These are phyloP conservation scores for Hypholoma sublateritium DNA, from an alignment of 768 basidiomycete species.

Conservation along the genomic window DNA sequence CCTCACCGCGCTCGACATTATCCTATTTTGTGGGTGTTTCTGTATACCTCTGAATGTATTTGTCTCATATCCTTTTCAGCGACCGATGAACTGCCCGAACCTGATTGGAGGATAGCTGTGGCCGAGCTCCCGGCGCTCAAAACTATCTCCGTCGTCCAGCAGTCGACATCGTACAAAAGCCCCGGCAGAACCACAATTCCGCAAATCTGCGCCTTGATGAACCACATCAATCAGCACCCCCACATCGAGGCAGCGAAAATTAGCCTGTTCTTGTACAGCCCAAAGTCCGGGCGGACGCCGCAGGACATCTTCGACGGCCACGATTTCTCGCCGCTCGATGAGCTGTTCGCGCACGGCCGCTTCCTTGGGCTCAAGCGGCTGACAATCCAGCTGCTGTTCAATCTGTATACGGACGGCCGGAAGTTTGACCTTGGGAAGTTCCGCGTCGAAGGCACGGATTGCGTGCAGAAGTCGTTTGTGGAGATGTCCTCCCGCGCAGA, in stretches of 20 bases:
- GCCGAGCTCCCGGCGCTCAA: conserved; percentile 5
- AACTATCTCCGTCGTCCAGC: conserved; percentile 6
- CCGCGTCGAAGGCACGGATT: not conserved
- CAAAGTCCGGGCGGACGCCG: not conserved
- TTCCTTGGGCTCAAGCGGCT: conserved; percentile 8
- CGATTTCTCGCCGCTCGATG: conserved; percentile 5
- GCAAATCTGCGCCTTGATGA: conserved; percentile 3
- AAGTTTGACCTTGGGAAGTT: not conserved
- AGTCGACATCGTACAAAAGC: conserved; percentile 7
- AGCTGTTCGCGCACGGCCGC: conserved; percentile 9
- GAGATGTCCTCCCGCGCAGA: not conserved
- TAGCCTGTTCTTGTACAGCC: conserved; percentile 7
- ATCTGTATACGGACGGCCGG: not conserved
- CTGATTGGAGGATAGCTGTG: conserved; percentile 1
- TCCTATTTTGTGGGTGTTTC: not conserved
- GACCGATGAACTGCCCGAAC: not conserved
- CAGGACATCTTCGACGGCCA: conserved; percentile 9
- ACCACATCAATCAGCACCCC: not conserved
- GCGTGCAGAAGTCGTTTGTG: not conserved
- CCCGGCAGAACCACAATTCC: conserved; percentile 4
- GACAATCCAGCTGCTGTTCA: conserved; percentile 3
- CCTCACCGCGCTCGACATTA: conserved; percentile 12
- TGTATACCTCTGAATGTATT: not conserved
- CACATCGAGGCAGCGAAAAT: conserved; percentile 7
- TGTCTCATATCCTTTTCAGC: conserved; percentile 4